A percentile compares a stretch with the other conserved stretches of the same genome.
Evolutionary conservation across 2,329 filamentous ascomycete genomes (phyloP).

Genomic region (Colletotrichum zoysiae): DNA sequence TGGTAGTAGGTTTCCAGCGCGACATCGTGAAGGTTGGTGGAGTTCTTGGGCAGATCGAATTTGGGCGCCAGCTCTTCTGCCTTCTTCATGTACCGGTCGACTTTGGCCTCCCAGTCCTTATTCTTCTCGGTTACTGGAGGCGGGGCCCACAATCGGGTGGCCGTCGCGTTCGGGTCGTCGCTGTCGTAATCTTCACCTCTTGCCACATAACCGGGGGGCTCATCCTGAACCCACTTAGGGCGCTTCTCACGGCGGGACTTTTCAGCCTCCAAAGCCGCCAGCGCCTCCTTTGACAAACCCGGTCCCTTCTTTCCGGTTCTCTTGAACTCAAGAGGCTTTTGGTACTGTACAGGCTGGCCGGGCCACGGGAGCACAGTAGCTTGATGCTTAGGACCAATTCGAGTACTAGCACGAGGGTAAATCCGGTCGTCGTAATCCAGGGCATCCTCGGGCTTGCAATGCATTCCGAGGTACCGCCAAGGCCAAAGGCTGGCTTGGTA

Average conservation of each 20-base stretch:
- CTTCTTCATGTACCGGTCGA: conserved; percentile 79
- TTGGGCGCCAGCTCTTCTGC: conserved; percentile 74
- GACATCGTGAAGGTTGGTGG: conserved; percentile 89
- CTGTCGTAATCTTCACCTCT: conserved; percentile 83
- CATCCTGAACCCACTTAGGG: conserved; percentile 94
- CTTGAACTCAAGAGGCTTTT: conserved; percentile 89
- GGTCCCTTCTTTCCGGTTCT: conserved; percentile 83
- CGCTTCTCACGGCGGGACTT: conserved; percentile 83
- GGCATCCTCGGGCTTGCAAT: conserved; percentile 94
- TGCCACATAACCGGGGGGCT: conserved; percentile 85
- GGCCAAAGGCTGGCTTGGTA: conserved; percentile 96
- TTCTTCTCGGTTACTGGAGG: conserved; percentile 69
- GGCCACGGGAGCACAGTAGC: conserved; percentile 88
- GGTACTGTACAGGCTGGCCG: conserved; percentile 87
- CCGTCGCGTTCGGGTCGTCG: conserved; percentile 80
- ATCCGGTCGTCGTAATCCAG: conserved; percentile 98
- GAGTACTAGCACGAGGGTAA: conserved; percentile 93
- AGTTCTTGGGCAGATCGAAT: conserved; percentile 79
- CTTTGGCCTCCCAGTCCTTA: conserved; percentile 69
- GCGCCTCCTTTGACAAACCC: conserved; percentile 83
- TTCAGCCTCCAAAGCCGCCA: conserved; percentile 84
- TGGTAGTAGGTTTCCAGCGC: conserved; percentile 80
- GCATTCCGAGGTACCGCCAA: conserved; percentile 94
- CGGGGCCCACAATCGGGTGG: conserved; percentile 83
- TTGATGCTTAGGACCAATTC: conserved; percentile 91